phyloP scores from a whole-genome alignment of 1,139 yeast genomes.

The Saccharomycopsis crataegensis region DNA sequence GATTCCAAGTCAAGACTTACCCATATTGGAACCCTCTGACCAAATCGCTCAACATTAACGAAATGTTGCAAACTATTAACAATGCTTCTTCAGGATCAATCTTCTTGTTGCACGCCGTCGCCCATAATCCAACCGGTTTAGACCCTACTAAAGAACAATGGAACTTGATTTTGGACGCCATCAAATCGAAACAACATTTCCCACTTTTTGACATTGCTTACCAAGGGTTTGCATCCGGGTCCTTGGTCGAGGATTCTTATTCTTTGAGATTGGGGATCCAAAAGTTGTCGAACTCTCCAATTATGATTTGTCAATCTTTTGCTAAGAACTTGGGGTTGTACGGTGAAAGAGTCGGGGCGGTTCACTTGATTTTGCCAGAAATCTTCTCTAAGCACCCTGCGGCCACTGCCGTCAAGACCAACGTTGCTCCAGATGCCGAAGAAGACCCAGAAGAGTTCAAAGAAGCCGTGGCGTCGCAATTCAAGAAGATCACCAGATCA shows the following conservation, averaged over 20 bases:
- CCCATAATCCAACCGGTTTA: slow-evolving; percentile 95
- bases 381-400: background rate
- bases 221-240: slow-evolving; percentile 88
- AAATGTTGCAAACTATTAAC: slow-evolving; percentile 35
- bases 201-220: slow-evolving; percentile 89
- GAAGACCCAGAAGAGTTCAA: slow-evolving; percentile 28
- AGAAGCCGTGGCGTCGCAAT: slow-evolving; percentile 60
- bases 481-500: slow-evolving; percentile 73
- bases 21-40: slow-evolving; percentile 56
- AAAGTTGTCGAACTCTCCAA: slow-evolving; percentile 24
- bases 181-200: slow-evolving; percentile 48
- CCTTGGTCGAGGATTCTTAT: slow-evolving; percentile 43
- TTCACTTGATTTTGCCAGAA: slow-evolving; percentile 42
- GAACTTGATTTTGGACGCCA: slow-evolving; percentile 57
- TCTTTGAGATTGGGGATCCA: slow-evolving; percentile 33
- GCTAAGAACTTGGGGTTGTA: slow-evolving; percentile 97
- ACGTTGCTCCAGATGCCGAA: slow-evolving; percentile 36
- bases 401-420: slow-evolving; percentile 1
- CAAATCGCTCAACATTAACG: slow-evolving; percentile 37
- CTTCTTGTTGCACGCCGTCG: slow-evolving; percentile 84
- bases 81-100: slow-evolving; percentile 47
- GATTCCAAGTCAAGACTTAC: slow-evolving; percentile 51
- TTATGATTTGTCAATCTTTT: slow-evolving; percentile 76
- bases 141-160: slow-evolving; percentile 81
- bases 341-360: slow-evolving; percentile 94